Base-by-base conservation (phyloP, 2,329 filamentous ascomycete species). In the Pseudogymnoascus sp. region DNA sequence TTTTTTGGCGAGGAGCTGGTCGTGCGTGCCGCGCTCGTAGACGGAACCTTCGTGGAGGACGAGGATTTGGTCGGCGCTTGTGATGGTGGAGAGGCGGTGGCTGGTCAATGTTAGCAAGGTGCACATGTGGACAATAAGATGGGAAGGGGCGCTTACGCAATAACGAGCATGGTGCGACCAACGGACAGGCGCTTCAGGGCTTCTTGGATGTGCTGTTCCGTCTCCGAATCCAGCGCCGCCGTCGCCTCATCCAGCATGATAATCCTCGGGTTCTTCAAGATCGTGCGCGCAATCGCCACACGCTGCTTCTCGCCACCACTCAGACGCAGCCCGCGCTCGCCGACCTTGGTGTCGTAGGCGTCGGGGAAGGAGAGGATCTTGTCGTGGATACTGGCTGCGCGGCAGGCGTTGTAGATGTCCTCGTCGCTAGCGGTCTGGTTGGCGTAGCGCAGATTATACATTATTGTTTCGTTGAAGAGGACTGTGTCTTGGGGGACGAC, bases 401-500 rank as follows among this genome's bases (percentile, higher is more conserved):
- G 82, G 73, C 91, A 96, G 11, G 92, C 92, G 47, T 84, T 84
- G 68, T 85, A 89, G 1, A 96, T 86, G 28, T 96, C 86, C 66
- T 93, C 88, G 62, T 95, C 87, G 0, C 88, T 89, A 9, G 88
- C 91, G 28, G 82, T 74, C 43, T 90, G 89, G 65, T 93, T 93
- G 63, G 92, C 91, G 71, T 97, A 96, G 72, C 86, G 88, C 64
- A 97, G 78, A 71, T 97, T 97, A 76, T 96, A 96, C 90, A 96
- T 94, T 65, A 97, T 77, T 1, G 89, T 88, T 73, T 96, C 92
- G 72, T 96, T 96, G 81, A 97, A 97, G 47, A 97, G 79, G 5
- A 96, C 89, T 4, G 93, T 97, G 69, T 99, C 94, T 73, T 99
- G 94, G 1, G 94, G 94, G 6, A 99, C 94, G 43, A 99, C 93